Percentiles rank a stretch among this genome's conserved stretches.
Conservation (phyloP, 164 flowering plant genomes). For the Dillenia suffruticosa region DNA sequence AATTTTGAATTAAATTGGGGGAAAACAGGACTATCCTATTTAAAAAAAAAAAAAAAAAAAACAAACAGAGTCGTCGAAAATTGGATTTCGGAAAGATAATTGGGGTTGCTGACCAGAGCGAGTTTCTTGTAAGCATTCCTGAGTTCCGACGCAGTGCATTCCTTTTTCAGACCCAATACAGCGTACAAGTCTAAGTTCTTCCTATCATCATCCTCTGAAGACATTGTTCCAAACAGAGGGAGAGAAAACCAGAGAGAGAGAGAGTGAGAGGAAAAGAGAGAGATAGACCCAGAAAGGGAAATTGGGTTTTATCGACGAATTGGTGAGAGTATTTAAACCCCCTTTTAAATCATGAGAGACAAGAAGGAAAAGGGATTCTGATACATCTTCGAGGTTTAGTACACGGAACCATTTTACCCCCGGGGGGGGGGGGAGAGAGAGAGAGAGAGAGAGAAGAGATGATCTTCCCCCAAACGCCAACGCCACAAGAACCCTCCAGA, state of each 20-base stretch:
- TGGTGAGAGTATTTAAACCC: not conserved
- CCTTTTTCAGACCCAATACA: constrained; percentile 75
- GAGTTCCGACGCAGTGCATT: constrained; percentile 66
- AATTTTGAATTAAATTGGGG: no score
- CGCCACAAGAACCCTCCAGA: constrained; percentile 17
- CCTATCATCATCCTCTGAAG: constrained; percentile 37
- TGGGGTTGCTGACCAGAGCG: constrained; percentile 59
- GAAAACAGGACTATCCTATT: no score
- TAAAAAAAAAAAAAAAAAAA: not conserved
- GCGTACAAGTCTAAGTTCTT: constrained; percentile 53
- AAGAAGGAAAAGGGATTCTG: not conserved
- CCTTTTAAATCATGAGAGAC: not conserved
- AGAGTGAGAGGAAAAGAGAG: not conserved
- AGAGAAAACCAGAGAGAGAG: not conserved
- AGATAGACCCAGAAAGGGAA: not conserved
- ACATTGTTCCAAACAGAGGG: constrained; percentile 33
- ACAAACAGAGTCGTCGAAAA: not conserved
- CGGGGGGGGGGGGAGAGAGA: not conserved
- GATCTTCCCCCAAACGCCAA: constrained; percentile 1
- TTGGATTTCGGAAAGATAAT: not conserved
- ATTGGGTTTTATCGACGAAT: constrained; percentile 7
- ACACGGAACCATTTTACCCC: constrained; percentile 12
- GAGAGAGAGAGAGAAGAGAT: not conserved
- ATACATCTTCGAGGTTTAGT: constrained; percentile 11
- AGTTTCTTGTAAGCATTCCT: constrained; percentile 78